Base-by-base conservation (phyloP, 2,329 filamentous ascomycete species). In the Dothideomycetidae sp. region DNA sequence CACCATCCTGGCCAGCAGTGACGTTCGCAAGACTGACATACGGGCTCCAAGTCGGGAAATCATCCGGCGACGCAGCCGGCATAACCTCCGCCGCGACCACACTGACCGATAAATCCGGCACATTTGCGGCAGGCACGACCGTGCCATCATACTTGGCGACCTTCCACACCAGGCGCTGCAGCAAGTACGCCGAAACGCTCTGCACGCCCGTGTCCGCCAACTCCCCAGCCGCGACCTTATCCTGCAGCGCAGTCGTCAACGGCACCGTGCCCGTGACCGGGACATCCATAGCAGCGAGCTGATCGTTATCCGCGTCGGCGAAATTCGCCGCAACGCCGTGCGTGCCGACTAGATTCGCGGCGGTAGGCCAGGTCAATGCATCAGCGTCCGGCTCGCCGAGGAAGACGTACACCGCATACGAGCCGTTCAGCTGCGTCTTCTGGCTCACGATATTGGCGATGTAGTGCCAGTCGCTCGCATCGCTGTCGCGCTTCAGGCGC, bases 341-440 rank as follows among this genome's bases (percentile, higher is more conserved):
- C 0, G 70, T 70, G 2, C 78, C 79, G 2, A 78, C 65, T 7
- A 78, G 63, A 43, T 70, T 75, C 1, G 57, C 49, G 1, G 70
- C 65, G 29, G 53, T 52, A 1, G 63, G 51, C 76, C 77, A 81
- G 1, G 53, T 48, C 3, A 45, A 45, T 2, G 61, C 48, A 26
- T 73, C 59, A 3, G 50, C 46, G 1, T 67, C 40, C 13, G 49
- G 59, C 2, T 64, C 52, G 0, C 75, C 80, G 1, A 84, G 52
- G 56, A 85, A 86, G 42, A 86, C 61, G 50, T 78, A 71, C 13
- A 88, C 61, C 37, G 64, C 66, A 49, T 78, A 82, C 0, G 76
- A 72, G 1, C 67, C 70, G 9, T 68, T 62, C 5, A 80, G 55
- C 2, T 72, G 71, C 40, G 71, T 68, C 43, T 74, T 77, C 37